These are phyloP conservation scores for Solanum neorickii DNA, from an alignment of 257 asterid genomes.

Conservation along the genomic window DNA sequence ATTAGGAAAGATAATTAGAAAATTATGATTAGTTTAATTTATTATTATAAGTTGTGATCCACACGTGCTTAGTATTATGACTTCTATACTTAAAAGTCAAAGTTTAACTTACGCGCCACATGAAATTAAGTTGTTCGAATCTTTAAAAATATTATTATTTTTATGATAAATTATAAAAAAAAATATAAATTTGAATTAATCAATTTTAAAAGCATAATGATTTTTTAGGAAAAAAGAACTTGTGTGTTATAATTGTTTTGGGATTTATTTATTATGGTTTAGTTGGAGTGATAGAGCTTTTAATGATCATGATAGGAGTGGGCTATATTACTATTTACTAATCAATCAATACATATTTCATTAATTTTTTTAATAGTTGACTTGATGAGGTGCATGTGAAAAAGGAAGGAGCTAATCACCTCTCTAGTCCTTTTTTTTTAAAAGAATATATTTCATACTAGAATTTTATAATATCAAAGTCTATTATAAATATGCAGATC, in stretches of 20 bases:
- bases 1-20: not conserved
- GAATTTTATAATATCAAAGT: not conserved
- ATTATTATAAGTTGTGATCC: not conserved
- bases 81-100: not conserved
- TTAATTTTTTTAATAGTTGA: slow-evolving; percentile 10
- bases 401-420: slow-evolving; percentile 7
- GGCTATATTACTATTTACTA: not conserved
- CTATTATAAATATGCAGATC: not conserved
- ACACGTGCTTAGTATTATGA: not conserved
- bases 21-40: not conserved
- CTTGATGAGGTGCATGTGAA: slow-evolving; percentile 10
- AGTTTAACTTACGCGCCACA: not conserved
- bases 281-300: not conserved
- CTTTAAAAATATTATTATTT: not conserved
- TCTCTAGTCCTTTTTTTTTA: not conserved
- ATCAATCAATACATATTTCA: not conserved
- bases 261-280: not conserved
- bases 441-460: not conserved
- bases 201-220: not conserved
- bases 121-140: not conserved
- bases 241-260: not conserved
- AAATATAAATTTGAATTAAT: not conserved
- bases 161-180: too few relatives aligned
- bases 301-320: not conserved
- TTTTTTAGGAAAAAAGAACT: not conserved